Evolutionary conservation across 1,284 basidiomycete species (phyloP).

Genomic region (Laetiporus sulphureus): DNA sequence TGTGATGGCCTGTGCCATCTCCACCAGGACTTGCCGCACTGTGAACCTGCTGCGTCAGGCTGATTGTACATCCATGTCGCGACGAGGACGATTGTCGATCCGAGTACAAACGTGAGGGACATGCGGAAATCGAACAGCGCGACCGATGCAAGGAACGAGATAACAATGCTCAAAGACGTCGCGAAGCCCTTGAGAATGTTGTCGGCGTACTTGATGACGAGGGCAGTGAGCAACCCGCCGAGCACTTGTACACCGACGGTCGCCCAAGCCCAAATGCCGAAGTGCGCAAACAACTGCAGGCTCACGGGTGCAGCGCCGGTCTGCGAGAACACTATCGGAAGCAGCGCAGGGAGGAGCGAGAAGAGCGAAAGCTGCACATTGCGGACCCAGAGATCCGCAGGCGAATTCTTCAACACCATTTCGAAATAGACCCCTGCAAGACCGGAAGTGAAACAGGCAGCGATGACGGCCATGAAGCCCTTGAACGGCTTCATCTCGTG

Average conservation of each 20-base stretch:
- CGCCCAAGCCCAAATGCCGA: slow-evolving; percentile 91
- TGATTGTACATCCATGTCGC: slow-evolving; percentile 89
- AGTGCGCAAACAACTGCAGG: slow-evolving; percentile 50
- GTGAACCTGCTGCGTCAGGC: slow-evolving; percentile 26
- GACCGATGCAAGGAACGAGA: slow-evolving; percentile 91
- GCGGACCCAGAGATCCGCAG: slow-evolving; percentile 90
- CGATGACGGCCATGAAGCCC: slow-evolving; percentile 83
- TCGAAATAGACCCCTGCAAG: slow-evolving; percentile 99
- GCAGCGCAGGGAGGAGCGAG: slow-evolving; percentile 84
- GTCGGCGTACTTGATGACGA: slow-evolving; percentile 86
- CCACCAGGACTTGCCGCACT: slow-evolving; percentile 21
- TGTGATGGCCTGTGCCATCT: slow-evolving; percentile 17
- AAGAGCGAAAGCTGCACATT: slow-evolving; percentile 96
- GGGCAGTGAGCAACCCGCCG: slow-evolving; percentile 87
- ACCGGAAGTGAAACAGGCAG: slow-evolving; percentile 93
- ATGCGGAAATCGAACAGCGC: slow-evolving; percentile 85
- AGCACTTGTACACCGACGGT: slow-evolving; percentile 88
- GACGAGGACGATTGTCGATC: slow-evolving; percentile 76
- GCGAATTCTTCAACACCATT: slow-evolving; percentile 91
- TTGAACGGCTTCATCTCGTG: slow-evolving; percentile 72
- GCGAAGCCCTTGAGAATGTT: slow-evolving; percentile 96
- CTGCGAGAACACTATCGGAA: slow-evolving; percentile 48
- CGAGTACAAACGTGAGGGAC: slow-evolving; percentile 81
- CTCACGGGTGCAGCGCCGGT: background rate
- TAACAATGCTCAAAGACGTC: slow-evolving; percentile 86